These are phyloP conservation scores for Antitrichia curtipendula DNA, from an alignment of 225 moss, liverwort and hornwort genomes.

Conservation along the genomic window DNA sequence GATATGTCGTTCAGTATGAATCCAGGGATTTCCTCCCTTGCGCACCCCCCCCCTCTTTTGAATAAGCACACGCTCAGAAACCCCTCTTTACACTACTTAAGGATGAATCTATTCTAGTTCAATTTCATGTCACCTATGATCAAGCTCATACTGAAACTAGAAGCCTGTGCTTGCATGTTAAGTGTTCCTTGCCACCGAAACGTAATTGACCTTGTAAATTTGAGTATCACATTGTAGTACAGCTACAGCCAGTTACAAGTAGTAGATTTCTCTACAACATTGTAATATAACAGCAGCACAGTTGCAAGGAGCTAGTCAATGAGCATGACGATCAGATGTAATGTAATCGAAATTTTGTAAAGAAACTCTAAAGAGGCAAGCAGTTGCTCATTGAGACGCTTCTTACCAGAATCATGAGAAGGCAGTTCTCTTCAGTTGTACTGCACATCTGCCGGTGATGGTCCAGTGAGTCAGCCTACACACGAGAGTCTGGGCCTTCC, in stretches of 20 bases:
- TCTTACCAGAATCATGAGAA: neutral
- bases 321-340: neutral
- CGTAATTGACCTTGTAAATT: neutral
- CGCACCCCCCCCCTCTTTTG: neutral
- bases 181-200: neutral
- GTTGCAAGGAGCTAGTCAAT: neutral
- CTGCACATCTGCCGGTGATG: neutral
- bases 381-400: neutral
- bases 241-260: neutral
- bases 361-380: neutral
- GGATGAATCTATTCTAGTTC: neutral
- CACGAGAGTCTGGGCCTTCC: neutral
- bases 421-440: neutral
- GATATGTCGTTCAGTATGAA: neutral
- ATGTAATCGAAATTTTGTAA: neutral
- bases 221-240: neutral
- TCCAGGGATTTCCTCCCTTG: neutral
- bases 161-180: neutral
- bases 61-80: neutral
- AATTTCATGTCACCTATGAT: neutral
- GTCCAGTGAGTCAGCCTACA: neutral
- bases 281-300: neutral
- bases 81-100: neutral
- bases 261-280: neutral
- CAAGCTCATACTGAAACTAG: neutral